Percentiles rank a stretch among this genome's conserved stretches.
phyloP scores from a whole-genome alignment of 1,139 yeast genomes.

The Geotrichum carabidarum region DNA sequence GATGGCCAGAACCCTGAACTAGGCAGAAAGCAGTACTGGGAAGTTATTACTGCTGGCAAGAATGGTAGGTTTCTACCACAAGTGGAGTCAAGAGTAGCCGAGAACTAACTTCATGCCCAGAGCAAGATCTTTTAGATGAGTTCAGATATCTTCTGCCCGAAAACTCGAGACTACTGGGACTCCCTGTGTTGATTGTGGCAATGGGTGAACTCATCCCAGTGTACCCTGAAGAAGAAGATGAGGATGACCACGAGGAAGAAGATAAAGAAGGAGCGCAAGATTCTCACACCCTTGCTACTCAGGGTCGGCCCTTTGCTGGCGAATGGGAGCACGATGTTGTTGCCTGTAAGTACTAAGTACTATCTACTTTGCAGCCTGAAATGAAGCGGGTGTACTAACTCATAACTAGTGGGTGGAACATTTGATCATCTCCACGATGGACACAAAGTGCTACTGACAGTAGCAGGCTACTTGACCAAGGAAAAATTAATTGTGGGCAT shows the following conservation, averaged over 20 bases:
- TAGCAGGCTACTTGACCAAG: slow-evolving; percentile 60
- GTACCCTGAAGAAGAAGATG: not conserved
- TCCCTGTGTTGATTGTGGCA: slow-evolving; percentile 31
- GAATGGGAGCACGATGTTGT: slow-evolving; percentile 28
- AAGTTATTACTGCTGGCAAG: slow-evolving; percentile 33
- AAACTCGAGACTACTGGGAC: slow-evolving; percentile 24
- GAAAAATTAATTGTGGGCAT: slow-evolving; percentile 67
- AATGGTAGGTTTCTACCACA: slow-evolving; percentile 16
- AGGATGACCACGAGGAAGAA: slow-evolving; percentile 18
- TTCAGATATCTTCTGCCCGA: slow-evolving; percentile 30
- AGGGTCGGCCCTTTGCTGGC: slow-evolving; percentile 9
- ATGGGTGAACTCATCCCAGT: slow-evolving; percentile 19
- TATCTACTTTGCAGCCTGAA: not conserved
- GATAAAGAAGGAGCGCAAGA: slow-evolving; percentile 10
- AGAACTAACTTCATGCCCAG: slow-evolving; percentile 12
- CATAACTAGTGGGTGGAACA: slow-evolving; percentile 84
- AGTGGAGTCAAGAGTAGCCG: not conserved
- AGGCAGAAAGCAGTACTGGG: slow-evolving; percentile 34
- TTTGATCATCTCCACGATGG: slow-evolving; percentile 97
- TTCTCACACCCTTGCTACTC: not conserved
- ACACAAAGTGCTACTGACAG: slow-evolving; percentile 75
- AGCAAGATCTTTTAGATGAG: slow-evolving; percentile 25
- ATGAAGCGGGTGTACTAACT: slow-evolving; percentile 26
- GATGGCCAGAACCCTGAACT: slow-evolving; percentile 33
- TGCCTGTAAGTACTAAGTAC: slow-evolving; percentile 20